Evolutionary conservation across 306 rosid genomes (phyloP), one percentile per base, ranked within the genome.

Genomic region (Delonix regia): DNA sequence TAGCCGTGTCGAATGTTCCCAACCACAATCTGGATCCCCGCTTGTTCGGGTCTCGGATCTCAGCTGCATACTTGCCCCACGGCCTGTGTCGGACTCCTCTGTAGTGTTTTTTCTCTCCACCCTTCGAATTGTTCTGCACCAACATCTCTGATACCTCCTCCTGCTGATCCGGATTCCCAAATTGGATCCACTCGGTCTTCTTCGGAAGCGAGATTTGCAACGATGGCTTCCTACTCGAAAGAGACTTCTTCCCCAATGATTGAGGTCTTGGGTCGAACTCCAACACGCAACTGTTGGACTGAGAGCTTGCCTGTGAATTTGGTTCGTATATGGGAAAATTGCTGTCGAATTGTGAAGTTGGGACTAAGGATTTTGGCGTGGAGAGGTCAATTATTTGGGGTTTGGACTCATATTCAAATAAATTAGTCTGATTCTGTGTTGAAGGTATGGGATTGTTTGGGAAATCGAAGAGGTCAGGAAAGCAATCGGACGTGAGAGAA

Each of bases 41-140:
- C 39, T 86, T 83, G 74, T 85, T 91, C 38, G 98, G 98, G 60
- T 93, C 98, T 0, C 97, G 88, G 77, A 93, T 93, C 87, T 93
- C 98, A 4, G 98, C 92, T 3, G 98, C 98, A 81, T 49, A 93
- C 41, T 93, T 93, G 0, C 98, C 98, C 98, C 98, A 93, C 12
- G 98, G 97, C 69, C 98, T 42, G 28, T 72, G 90, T 6, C 98
- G 86, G 34, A 93, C 97, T 0, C 98, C 98, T 15, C 98, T 65
- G 84, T 93, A 86, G 73, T 80, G 89, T n/a, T 76, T 70, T 53
- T 83, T 86, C 84, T 79, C 77, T 15, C 11, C 57, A 0, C 0
- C 55, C 8, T 74, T 77, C 0, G 87, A 39, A 2, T 44, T 74
- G 2, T 48, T 60, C 73, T 75, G 62, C 41, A 18, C 59, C 1